Base-by-base conservation (phyloP, 2,329 filamentous ascomycete species). In the Lachnellula subtilissima region DNA sequence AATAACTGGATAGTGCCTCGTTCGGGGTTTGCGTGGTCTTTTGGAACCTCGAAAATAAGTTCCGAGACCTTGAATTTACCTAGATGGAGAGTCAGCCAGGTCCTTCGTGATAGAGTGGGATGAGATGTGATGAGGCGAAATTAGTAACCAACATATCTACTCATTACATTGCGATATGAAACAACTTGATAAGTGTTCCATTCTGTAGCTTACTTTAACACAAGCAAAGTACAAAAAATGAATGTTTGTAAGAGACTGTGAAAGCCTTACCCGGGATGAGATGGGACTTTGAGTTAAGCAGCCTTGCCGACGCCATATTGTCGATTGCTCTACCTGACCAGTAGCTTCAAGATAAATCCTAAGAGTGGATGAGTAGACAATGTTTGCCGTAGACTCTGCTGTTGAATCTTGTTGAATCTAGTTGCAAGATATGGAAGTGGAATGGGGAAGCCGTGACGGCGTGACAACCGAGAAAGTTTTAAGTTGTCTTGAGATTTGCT, bases 21-120 rank as follows among this genome's bases (percentile, higher is more conserved):
- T 3, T 75, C 69, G 1, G 84, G 84, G 53, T 85, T 80, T 59
- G 74, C 28, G 71, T 96, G 87, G 74, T 95, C 88, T 58, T 89
- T 79, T 5, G 91, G 91, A 9, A 96, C 91, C 63, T 89, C 81
- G 72, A 96, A 96, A 76, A 89, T 87, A 67, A 92, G 80, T 70
- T 96, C 91, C 3, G 88, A 88, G 59, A 95, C 81, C 58, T 82
- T 78, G 47, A 95, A 78, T 68, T 86, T 87, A 49, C 89, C 89
- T 90, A 53, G 19, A 25, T 22, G 19, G 28, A 3, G 2, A 12
- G 17, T 51, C n/a, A 43, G 19, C 35, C 28, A 42, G 37, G n/a
- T 17, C 23, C 14, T 17, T 14, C 32, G 15, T 46, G 11, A 15
- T 37, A 50, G 35, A 17, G 43, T 46, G 43, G 45, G 55, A 9